Base-by-base conservation (phyloP, 2,329 filamentous ascomycete species). In the Dothistroma pini region DNA sequence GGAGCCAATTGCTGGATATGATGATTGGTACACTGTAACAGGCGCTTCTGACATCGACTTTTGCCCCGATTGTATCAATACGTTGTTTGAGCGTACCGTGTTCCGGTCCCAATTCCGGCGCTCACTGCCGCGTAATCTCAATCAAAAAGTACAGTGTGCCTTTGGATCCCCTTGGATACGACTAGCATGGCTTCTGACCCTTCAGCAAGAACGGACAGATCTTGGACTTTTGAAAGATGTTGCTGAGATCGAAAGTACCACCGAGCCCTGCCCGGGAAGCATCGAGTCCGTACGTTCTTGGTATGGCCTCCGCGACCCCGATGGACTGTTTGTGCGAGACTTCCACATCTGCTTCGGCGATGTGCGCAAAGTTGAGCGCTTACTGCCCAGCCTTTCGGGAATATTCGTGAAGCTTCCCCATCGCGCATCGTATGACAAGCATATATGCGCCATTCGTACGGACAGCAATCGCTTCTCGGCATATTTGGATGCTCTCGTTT, bases 151-250 rank as follows among this genome's bases (percentile, higher is more conserved):
- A 8, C 80, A 83, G 51, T 97, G 93, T 76, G 88, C 92, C 65
- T 91, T 97, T 75, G 90, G 90, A 21, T 83, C 85, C 12, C 85
- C 88, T 0, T 97, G 92, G 91, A 88, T 91, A 69, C 86, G 90
- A 31, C 86, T 96, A 44, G 92, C 92, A 0, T 96, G 89, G 86
- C 81, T 93, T 2, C 81, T 96, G 64, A 93, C 87, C 1, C 78
- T 89, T 56, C 91, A 92, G 74, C 85, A 90, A 66, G 77, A 85
- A 12, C 80, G 84, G 19, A 80, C 83, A 2, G 86, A 91, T 65
- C 77, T 95, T 47, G 83, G 84, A 12, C 77, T 96, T 5, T 80
- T 97, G 32, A 84, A 88, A 61, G 83, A 84, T 41, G 81, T 96
- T 35, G 86, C 88, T 5, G 82, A 84, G 10, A 83, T 91, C 44